A percentile compares a stretch with the other conserved stretches of the same genome.
phyloP scores from a whole-genome alignment of 2,329 filamentous ascomycete genomes.

The Colletotrichum sp. region DNA sequence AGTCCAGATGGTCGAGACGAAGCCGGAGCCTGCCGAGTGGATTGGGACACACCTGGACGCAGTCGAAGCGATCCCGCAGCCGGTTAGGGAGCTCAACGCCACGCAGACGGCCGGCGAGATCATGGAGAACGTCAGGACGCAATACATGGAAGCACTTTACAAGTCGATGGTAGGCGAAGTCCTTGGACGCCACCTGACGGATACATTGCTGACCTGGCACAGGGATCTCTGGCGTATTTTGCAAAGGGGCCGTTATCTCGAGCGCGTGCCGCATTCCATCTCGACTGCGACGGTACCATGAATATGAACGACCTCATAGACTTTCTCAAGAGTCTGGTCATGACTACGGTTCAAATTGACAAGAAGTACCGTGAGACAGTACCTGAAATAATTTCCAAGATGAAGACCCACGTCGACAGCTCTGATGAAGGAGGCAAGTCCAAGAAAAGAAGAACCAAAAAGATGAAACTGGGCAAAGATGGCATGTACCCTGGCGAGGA shows the following conservation, averaged over 20 bases:
- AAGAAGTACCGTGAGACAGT: conserved; percentile 81
- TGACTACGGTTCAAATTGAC: conserved; percentile 72
- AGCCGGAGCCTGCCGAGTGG: background rate
- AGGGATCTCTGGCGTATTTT: conserved; percentile 83
- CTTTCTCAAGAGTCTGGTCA: conserved; percentile 72
- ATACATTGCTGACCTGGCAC: conserved; percentile 16
- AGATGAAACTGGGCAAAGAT: conserved; percentile 70
- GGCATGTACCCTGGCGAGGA: conserved; percentile 73
- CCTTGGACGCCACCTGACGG: conserved; percentile 25
- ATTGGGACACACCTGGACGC: conserved; percentile 19
- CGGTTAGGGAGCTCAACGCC: conserved; percentile 21
- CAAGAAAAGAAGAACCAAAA: conserved; percentile 64
- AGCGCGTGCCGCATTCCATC: conserved; percentile 72
- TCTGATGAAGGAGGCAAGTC: conserved; percentile 49
- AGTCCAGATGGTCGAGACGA: background rate
- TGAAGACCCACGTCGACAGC: conserved; percentile 61
- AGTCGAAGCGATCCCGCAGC: conserved; percentile 15
- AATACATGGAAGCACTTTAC: conserved; percentile 67
- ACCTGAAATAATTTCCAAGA: conserved; percentile 63
- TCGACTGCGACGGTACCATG: conserved; percentile 64
- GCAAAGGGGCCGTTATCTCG: conserved; percentile 81
- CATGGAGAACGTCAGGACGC: conserved; percentile 61
- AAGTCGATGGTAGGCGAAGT: conserved; percentile 61
- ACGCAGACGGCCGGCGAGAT: conserved; percentile 56
- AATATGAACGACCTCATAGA: conserved; percentile 68